Conservation (phyloP, 2,329 filamentous ascomycete species). For the Cladosporium sp. region DNA sequence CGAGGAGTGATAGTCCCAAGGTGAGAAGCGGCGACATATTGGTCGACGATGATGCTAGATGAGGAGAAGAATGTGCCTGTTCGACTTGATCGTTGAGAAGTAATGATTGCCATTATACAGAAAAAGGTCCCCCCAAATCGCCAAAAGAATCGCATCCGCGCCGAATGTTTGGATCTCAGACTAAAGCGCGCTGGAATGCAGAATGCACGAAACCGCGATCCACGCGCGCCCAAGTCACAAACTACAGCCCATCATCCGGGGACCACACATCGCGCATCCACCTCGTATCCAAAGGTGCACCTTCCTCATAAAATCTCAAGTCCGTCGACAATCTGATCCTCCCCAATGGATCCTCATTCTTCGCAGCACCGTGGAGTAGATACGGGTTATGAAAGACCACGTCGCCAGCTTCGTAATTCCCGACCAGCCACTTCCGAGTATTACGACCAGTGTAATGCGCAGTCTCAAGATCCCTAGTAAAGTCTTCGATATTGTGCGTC, state of each 20-base stretch:
- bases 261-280: conserved; percentile 36
- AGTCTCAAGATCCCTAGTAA: conserved; percentile 14
- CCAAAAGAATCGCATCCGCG: background rate
- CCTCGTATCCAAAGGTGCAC: conserved; percentile 30
- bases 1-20: background rate
- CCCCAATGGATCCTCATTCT: conserved; percentile 38
- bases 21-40: background rate
- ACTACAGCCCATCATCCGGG: conserved; percentile 32
- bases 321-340: conserved; percentile 41
- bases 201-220: conserved; percentile 1
- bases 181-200: conserved; percentile 13
- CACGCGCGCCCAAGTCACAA: background rate
- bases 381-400: conserved; percentile 46
- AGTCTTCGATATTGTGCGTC: conserved; percentile 20
- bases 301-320: conserved; percentile 40
- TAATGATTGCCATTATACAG: conserved; percentile 1
- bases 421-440: conserved; percentile 45
- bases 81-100: background rate
- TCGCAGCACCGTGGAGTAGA: conserved; percentile 38
- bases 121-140: background rate
- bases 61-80: background rate
- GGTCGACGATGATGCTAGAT: background rate
- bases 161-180: conserved; percentile 9
- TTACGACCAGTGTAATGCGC: background rate
- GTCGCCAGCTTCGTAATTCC: conserved; percentile 52